Evolutionary conservation across 441 rosid genomes (phyloP).

Genomic region (Brassica balearica): DNA sequence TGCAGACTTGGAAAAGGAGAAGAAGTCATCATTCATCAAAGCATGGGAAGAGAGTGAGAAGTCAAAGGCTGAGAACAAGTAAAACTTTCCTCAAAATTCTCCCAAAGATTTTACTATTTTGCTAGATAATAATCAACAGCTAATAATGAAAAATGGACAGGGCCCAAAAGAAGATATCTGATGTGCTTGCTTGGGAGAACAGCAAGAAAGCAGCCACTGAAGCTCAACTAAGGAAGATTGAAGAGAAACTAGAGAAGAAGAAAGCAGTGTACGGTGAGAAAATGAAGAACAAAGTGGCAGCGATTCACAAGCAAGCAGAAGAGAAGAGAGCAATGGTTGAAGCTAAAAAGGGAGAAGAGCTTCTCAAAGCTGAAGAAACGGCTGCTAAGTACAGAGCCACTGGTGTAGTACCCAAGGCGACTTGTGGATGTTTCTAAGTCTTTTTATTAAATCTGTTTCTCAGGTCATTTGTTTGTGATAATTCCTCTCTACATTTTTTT

Average conservation of each 20-base stretch:
- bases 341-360: conserved; percentile 73
- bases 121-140: not conserved
- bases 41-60: conserved; percentile 95
- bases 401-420: conserved; percentile 68
- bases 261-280: conserved; percentile 81
- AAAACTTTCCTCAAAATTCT: conserved; percentile 18
- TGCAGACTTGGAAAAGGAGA: conserved; percentile 74
- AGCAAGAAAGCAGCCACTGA: conserved; percentile 74
- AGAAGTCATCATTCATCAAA: conserved; percentile 60
- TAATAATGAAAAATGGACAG: conserved; percentile 47
- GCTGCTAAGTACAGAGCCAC: conserved; percentile 86
- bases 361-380: conserved; percentile 80
- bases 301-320: conserved; percentile 76
- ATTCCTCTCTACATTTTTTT: not conserved
- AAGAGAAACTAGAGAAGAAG: conserved; percentile 74
- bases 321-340: conserved; percentile 84
- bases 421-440: conserved; percentile 71
- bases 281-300: conserved; percentile 76
- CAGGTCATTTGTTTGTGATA: conserved; percentile 34
- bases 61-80: conserved; percentile 83
- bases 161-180: conserved; percentile 73
- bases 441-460: conserved; percentile 11
- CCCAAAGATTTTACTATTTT: not conserved
- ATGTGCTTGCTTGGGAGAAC: conserved; percentile 77
- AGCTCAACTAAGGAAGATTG: conserved; percentile 54